A percentile compares a stretch with the other conserved stretches of the same genome.
phyloP scores from a whole-genome alignment of 2,329 filamentous ascomycete species.

The Dichotomopilus funicola region DNA sequence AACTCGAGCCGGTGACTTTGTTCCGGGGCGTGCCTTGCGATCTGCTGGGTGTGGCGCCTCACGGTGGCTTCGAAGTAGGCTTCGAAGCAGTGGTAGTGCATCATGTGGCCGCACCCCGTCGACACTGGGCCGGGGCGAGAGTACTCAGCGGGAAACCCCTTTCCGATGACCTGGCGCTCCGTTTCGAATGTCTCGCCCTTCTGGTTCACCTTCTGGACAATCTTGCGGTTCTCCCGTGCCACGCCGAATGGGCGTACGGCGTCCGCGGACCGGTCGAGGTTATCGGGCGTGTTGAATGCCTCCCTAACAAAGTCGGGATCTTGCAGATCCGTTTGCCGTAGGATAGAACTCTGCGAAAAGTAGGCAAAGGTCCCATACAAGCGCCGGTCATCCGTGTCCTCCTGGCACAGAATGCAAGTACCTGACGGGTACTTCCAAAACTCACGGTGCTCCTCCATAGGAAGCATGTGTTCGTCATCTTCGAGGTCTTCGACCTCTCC shows the following conservation, averaged over 20 bases:
- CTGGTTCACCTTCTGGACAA: conserved; percentile 67
- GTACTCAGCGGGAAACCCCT: conserved; percentile 70
- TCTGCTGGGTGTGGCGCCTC: conserved; percentile 81
- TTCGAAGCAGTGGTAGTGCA: conserved; percentile 96
- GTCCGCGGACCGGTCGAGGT: conserved; percentile 79
- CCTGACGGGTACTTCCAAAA: conserved; percentile 87
- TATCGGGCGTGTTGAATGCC: conserved; percentile 68
- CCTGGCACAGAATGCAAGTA: conserved; percentile 93
- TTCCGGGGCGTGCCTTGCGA: conserved; percentile 90
- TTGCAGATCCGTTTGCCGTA: conserved; percentile 78
- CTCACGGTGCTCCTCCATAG: conserved; percentile 61
- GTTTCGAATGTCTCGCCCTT: conserved; percentile 63
- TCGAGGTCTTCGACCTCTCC: conserved; percentile 76
- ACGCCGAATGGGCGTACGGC: conserved; percentile 82
- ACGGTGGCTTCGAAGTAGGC: conserved; percentile 79
- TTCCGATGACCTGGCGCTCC: conserved; percentile 78
- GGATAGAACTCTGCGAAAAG: conserved; percentile 75
- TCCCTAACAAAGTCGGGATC: conserved; percentile 82
- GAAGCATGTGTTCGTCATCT: conserved; percentile 53
- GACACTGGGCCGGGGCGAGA: conserved; percentile 72
- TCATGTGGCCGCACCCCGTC: conserved; percentile 92
- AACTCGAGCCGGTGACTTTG: conserved; percentile 75
- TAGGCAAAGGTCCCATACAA: conserved; percentile 92
- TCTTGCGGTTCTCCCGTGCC: conserved; percentile 74
- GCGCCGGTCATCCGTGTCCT: conserved; percentile 82